These are phyloP conservation scores for Musa schizocarpa DNA, from an alignment of 176 grass and related monocot genomes.

Conservation along the genomic window DNA sequence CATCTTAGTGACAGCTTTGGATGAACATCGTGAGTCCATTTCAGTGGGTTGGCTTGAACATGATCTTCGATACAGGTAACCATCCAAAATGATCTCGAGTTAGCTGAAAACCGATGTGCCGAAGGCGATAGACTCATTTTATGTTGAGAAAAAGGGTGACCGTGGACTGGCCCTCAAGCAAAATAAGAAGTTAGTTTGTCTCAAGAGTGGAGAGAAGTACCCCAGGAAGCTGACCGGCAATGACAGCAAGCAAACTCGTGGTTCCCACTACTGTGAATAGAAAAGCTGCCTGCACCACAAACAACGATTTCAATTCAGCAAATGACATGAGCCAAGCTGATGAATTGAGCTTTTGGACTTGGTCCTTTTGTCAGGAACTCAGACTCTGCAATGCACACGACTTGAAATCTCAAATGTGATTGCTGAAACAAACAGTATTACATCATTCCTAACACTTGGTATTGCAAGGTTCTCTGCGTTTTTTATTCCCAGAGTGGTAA, in stretches of 20 bases:
- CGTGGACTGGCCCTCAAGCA: background rate
- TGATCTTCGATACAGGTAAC: background rate
- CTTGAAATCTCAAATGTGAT: too few relatives aligned
- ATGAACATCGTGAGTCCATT: background rate
- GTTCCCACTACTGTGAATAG: constrained; percentile 77
- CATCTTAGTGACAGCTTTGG: background rate
- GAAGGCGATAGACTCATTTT: background rate
- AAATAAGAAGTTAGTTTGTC: background rate
- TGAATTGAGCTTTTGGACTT: too few relatives aligned
- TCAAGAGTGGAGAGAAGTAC: constrained; percentile 28
- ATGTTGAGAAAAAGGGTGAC: background rate
- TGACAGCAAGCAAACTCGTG: constrained; percentile 64
- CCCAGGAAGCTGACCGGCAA: constrained; percentile 85
- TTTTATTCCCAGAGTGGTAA: constrained; percentile 76
- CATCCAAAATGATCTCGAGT: too few relatives aligned
- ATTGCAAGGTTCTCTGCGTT: constrained; percentile 95
- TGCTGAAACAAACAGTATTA: constrained; percentile 19
- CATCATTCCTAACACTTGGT: constrained; percentile 88
- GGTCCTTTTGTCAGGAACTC: too few relatives aligned
- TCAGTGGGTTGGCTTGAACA: background rate
- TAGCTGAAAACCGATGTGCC: too few relatives aligned
- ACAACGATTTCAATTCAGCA: background rate
- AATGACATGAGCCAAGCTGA: background rate
- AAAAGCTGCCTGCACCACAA: constrained; percentile 63
- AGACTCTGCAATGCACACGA: too few relatives aligned